Base-by-base conservation (phyloP, 2,329 filamentous ascomycete genomes). In the Thermochaetoides dissita region DNA sequence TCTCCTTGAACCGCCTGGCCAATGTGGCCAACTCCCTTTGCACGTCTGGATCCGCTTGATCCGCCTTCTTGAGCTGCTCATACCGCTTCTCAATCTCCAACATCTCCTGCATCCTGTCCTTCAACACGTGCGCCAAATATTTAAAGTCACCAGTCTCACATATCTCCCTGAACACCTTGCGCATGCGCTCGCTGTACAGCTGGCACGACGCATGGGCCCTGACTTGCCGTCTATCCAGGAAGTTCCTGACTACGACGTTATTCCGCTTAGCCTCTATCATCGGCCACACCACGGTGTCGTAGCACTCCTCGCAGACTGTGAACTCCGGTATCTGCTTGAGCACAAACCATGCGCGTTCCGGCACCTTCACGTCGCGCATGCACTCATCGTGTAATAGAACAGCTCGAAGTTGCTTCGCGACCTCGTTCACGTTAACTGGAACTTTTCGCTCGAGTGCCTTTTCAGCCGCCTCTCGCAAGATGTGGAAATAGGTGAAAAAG, bases 241-340 rank as follows among this genome's bases (percentile, higher is more conserved):
- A 83, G 49, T 79, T 74, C 11, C 71, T 63, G 8, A 81, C 77
- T 24, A 88, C 66, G 1, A 71, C 63, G 34, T 63, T 45, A 40
- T 62, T 58, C 10, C 38, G 52, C 34, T 69, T 61, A 3, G 69
- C 64, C 30, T 69, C 65, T 2, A 79, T 62, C 39, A 76, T 66
- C 1, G 87, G 86, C 60, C 73, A 76, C n/a, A 94, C 75, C 1
- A 85, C 73, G 17, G 85, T 78, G 10, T 84, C 74, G 57, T 83
- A 94, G 59, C 88, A 96, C 59, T 89, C 84, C 49, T 83, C 77
- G 60, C 88, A 96, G 4, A 94, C 80, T 1, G 82, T 86, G 53
- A 94, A 76, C 38, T 87, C 74, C 0, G 82, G 84, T 0, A 93
- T 64, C 10, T 74, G 68, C 1, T 82, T 76, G 58, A 93, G 85